A percentile compares a stretch with the other conserved stretches of the same genome.
Evolutionary conservation across 331 rosid genomes (phyloP).

Genomic region (Quercus phellos): DNA sequence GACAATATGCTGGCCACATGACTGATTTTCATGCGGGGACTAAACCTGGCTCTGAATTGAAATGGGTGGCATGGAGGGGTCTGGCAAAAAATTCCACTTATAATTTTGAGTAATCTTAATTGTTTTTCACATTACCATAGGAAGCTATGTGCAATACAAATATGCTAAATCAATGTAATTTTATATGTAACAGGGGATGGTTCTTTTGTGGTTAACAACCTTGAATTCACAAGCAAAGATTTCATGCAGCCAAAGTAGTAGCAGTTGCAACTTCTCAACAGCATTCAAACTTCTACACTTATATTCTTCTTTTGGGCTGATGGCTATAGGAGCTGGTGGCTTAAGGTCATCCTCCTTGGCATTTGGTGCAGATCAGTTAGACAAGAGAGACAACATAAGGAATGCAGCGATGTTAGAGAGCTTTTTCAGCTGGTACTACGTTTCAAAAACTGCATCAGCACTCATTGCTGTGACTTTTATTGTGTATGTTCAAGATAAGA

Average conservation of each 20-base stretch:
- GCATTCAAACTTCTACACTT: constrained; percentile 21
- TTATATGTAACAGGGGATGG: constrained; percentile 8
- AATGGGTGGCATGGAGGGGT: not conserved
- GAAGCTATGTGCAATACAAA: not conserved
- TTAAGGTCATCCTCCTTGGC: constrained; percentile 45
- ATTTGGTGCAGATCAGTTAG: constrained; percentile 47
- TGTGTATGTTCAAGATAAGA: constrained; percentile 40
- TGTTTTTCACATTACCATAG: not conserved
- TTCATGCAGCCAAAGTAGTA: not conserved
- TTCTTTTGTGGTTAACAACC: constrained; percentile 24
- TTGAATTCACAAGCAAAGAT: not conserved
- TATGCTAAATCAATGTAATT: not conserved
- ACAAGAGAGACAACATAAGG: constrained; percentile 12
- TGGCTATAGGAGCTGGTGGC: constrained; percentile 50
- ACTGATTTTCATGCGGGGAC: not conserved
- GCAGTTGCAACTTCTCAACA: constrained; percentile 23
- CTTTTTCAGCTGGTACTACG: constrained; percentile 41
- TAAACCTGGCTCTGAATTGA: not conserved
- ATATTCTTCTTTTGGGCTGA: constrained; percentile 30
- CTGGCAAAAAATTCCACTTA: not conserved
- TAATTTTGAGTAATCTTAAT: not conserved
- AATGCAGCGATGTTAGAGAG: constrained; percentile 27
- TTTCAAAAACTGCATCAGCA: constrained; percentile 16
- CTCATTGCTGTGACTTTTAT: constrained; percentile 24
- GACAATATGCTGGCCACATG: not conserved